These are phyloP conservation scores for Wickerhamiella galacta DNA, from an alignment of 805 yeast species.

Conservation along the genomic window DNA sequence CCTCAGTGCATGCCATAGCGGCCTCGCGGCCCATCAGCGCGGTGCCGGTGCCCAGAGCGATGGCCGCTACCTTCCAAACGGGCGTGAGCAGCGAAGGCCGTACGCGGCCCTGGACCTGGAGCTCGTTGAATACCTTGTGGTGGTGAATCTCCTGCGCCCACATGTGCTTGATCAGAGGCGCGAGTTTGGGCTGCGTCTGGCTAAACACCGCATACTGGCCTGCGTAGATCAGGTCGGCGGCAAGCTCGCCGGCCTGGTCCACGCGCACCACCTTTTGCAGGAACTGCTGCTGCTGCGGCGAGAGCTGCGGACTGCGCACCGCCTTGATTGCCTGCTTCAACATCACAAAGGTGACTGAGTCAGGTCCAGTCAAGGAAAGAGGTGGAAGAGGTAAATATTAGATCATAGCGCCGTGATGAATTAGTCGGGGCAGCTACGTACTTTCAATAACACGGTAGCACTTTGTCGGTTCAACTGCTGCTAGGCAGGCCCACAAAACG, in stretches of 20 bases:
- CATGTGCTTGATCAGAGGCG: conserved; percentile 78
- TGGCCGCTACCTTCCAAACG: conserved; percentile 82
- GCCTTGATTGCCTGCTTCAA: conserved; percentile 13
- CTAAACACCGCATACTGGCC: conserved; percentile 76
- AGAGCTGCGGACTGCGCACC: conserved; percentile 12
- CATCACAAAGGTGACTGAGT: too few species aligned
- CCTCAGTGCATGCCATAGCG: conserved; percentile 99
- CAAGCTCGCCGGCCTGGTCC: conserved; percentile 96
- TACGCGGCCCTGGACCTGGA: conserved; percentile 63
- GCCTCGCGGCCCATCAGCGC: conserved; percentile 83
- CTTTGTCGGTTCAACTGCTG: too few species aligned
- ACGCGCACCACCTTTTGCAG: conserved; percentile 43
- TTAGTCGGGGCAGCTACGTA: too few species aligned
- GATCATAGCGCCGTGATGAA: too few species aligned
- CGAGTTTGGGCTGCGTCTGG: conserved; percentile 52
- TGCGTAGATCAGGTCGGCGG: conserved; percentile 82
- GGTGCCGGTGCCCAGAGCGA: conserved; percentile 71
- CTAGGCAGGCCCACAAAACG: too few species aligned
- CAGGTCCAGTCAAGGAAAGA: too few species aligned
- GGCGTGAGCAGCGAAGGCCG: conserved; percentile 89
- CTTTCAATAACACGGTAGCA: too few species aligned
- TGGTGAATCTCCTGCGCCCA: conserved; percentile 96
- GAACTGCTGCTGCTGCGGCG: conserved; percentile 14
- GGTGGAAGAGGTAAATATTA: too few species aligned
- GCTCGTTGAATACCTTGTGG: conserved; percentile 62